Evolutionary conservation across 345 rosid species (phyloP).

Genomic region (Ricinus communis): DNA sequence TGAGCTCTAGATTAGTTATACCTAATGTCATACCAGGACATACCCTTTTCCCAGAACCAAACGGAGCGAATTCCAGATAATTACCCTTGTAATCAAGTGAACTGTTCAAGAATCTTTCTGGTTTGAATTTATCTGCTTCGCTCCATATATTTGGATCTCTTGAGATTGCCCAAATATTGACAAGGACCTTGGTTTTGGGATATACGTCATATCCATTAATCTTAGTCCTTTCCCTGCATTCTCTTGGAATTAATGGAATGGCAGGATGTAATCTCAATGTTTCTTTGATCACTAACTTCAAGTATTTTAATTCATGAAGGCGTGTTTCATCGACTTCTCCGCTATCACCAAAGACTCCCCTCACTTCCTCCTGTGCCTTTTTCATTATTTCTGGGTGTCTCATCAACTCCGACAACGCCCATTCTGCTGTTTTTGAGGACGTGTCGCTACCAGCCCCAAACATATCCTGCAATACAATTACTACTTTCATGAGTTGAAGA

Average conservation of each 20-base stretch:
- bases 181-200: background rate
- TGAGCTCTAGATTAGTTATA: background rate
- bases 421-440: constrained; percentile 7
- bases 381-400: constrained; percentile 20
- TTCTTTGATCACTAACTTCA: constrained; percentile 18
- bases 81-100: constrained; percentile 3
- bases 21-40: constrained; percentile 13
- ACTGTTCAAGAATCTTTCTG: constrained; percentile 8
- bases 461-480: background rate
- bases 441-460: constrained; percentile 9
- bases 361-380: constrained; percentile 35
- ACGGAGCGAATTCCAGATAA: background rate
- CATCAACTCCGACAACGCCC: constrained; percentile 18
- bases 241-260: constrained; percentile 1
- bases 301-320: constrained; percentile 14
- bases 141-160: constrained; percentile 13
- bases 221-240: background rate
- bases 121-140: background rate
- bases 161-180: background rate
- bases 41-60: constrained; percentile 10
- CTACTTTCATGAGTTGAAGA: background rate
- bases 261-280: constrained; percentile 18
- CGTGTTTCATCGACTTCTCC: constrained; percentile 20
- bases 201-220: background rate
- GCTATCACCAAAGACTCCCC: constrained; percentile 10